These are phyloP conservation scores for Amphicarpaea edgeworthii DNA, from an alignment of 306 rosid species.

Conservation along the genomic window DNA sequence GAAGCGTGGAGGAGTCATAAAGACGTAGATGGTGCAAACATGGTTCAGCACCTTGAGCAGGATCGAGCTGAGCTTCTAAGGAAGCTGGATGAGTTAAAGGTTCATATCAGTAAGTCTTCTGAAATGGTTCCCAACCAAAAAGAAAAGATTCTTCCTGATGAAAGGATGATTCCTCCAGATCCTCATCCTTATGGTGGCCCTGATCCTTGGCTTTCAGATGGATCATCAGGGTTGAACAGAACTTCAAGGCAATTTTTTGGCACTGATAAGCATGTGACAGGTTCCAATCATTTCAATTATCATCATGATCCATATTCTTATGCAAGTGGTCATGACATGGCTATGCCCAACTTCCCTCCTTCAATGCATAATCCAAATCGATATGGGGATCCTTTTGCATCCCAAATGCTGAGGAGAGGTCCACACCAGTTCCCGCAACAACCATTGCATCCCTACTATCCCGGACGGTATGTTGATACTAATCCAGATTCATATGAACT, in stretches of 20 bases:
- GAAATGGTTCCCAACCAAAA: conserved; percentile 63
- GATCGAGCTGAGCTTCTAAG: conserved; percentile 89
- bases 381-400: conserved; percentile 74
- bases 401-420: conserved; percentile 64
- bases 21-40: conserved; percentile 57
- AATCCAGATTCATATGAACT: conserved; percentile 64
- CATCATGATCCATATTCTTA: conserved; percentile 66
- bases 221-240: conserved; percentile 66
- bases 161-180: conserved; percentile 68
- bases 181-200: conserved; percentile 67
- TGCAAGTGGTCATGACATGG: conserved; percentile 65
- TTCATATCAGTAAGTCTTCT: conserved; percentile 77
- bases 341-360: conserved; percentile 62
- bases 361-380: conserved; percentile 67
- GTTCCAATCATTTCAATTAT: conserved; percentile 62
- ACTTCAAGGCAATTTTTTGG: conserved; percentile 59
- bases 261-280: conserved; percentile 61
- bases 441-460: conserved; percentile 72
- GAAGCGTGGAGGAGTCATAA: conserved; percentile 53
- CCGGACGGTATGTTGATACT: conserved; percentile 65
- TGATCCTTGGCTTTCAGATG: conserved; percentile 64
- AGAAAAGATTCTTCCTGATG: conserved; percentile 63
- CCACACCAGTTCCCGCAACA: conserved; percentile 65
- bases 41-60: conserved; percentile 76
- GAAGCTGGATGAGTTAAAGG: conserved; percentile 90